Evolutionary conservation across 1,139 yeast genomes (phyloP).

Genomic region (Pichia sp.): DNA sequence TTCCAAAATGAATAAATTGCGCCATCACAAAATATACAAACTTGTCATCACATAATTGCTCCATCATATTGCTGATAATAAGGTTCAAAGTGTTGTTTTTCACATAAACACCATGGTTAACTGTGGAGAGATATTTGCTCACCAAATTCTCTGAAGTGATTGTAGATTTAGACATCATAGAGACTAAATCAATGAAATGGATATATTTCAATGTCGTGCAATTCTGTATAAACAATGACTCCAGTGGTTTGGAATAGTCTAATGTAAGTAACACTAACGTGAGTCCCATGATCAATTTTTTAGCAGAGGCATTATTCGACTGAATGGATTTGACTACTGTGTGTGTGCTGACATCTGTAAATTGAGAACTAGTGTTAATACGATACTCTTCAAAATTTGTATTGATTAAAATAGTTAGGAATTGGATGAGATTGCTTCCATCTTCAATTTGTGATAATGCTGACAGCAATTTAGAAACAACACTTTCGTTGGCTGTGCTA

Average conservation of each 20-base stretch:
- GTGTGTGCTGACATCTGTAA: conserved; percentile 20
- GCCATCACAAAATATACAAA: conserved; percentile 22
- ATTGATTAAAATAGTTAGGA: conserved; percentile 22
- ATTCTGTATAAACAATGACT: conserved; percentile 20
- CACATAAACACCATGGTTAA: conserved; percentile 20
- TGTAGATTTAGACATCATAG: no score
- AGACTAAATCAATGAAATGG: conserved; percentile 8
- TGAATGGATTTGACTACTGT: conserved; percentile 20
- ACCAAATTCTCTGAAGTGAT: conserved; percentile 2
- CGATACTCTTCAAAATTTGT: conserved; percentile 16
- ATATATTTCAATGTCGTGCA: conserved; percentile 11
- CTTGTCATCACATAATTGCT: conserved; percentile 15
- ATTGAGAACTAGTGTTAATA: conserved; percentile 14
- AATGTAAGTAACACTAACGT: conserved; percentile 33
- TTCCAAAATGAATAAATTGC: conserved; percentile 12
- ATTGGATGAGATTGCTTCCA: conserved; percentile 23
- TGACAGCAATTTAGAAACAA: conserved; percentile 19
- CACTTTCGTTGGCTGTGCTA: conserved; percentile 19
- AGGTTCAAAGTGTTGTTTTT: conserved; percentile 22
- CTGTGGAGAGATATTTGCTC: conserved; percentile 11
- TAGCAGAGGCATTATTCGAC: conserved; percentile 20
- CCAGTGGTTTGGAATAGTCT: conserved; percentile 29
- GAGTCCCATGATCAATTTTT: conserved; percentile 26
- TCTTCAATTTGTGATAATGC: conserved; percentile 21
- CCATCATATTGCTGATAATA: conserved; percentile 13